Conservation (phyloP, 108 stramenopile genomes). For the Seminavis robusta region DNA sequence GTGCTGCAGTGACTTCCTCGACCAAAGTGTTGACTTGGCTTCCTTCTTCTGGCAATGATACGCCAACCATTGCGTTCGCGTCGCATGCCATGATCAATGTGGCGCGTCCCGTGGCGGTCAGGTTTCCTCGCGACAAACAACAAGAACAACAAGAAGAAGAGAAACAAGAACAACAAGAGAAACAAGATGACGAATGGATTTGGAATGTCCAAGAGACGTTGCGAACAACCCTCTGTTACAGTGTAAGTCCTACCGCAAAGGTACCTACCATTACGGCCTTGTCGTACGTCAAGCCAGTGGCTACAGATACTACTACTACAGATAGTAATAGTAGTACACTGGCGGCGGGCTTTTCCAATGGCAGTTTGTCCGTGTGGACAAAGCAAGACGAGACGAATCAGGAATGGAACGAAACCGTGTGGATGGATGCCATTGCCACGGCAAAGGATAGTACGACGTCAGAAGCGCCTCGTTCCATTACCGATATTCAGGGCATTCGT, state of each 20-base stretch:
- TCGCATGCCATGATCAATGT: constrained; percentile 45
- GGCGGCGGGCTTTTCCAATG: constrained; percentile 83
- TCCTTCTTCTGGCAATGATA: constrained; percentile 7
- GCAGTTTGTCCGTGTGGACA: constrained; percentile 63
- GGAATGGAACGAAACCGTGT: constrained; percentile 20
- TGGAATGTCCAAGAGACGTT: constrained; percentile 50
- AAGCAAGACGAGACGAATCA: not conserved
- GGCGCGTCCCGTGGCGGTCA: constrained; percentile 1
- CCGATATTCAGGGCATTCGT: constrained; percentile 29
- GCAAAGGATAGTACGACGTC: not conserved
- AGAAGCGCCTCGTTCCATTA: constrained; percentile 18
- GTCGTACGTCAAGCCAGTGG: constrained; percentile 23
- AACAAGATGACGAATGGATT: constrained; percentile 11
- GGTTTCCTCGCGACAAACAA: too few relatives aligned
- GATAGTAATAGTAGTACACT: constrained; percentile 33
- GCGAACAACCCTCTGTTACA: constrained; percentile 21
- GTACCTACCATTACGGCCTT: constrained; percentile 19
- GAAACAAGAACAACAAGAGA: not conserved
- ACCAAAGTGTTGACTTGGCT: constrained; percentile 61
- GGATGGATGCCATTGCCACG: constrained; percentile 15
- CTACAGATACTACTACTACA: not conserved
- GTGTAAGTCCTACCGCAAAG: constrained; percentile 5
- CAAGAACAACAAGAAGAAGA: not conserved
- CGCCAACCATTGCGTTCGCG: constrained; percentile 34
- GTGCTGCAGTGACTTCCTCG: constrained; percentile 64